Conservation (phyloP, 139 green algal species). For the Haematococcus lacustris region DNA sequence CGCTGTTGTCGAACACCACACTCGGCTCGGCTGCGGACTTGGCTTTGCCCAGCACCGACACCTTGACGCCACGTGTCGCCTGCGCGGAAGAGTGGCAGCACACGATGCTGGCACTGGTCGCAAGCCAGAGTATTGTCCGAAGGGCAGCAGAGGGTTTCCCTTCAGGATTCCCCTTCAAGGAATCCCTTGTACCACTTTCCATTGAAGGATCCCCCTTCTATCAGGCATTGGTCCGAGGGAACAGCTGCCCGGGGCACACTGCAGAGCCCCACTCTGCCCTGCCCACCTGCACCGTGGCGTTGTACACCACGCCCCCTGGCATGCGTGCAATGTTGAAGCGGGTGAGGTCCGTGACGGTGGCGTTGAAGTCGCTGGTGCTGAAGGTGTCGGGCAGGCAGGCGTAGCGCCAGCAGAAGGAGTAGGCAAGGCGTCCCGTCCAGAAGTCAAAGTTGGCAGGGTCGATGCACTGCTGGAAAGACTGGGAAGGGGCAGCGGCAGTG, state of each 20-base stretch:
- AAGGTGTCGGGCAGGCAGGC: slow-evolving; percentile 29
- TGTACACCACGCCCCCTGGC: slow-evolving; percentile 12
- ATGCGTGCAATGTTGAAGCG: slow-evolving; percentile 22
- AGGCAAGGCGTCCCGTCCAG: slow-evolving; percentile 25
- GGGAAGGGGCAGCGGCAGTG: background rate
- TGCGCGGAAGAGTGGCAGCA: background rate
- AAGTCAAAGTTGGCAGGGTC: slow-evolving; percentile 37
- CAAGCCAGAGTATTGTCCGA: too few species aligned
- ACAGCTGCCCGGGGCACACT: background rate
- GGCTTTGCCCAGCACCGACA: slow-evolving; percentile 12
- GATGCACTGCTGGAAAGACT: slow-evolving; percentile 26
- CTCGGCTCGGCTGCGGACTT: background rate
- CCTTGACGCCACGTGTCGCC: slow-evolving; percentile 12
- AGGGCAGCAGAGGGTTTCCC: too few species aligned
- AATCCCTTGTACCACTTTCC: too few species aligned
- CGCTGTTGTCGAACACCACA: background rate
- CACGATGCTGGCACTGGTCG: background rate
- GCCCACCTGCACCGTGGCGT: slow-evolving; percentile 12
- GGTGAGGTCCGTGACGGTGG: slow-evolving; percentile 10
- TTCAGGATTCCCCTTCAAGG: too few species aligned
- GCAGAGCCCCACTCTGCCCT: background rate
- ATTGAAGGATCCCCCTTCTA: background rate
- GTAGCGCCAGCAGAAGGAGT: slow-evolving; percentile 39
- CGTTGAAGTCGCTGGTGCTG: slow-evolving; percentile 20
- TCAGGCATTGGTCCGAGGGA: background rate